A percentile compares a stretch with the other conserved stretches of the same genome.
phyloP scores from a whole-genome alignment of 176 grass and related monocot species.

The Musa schizocarpa region DNA sequence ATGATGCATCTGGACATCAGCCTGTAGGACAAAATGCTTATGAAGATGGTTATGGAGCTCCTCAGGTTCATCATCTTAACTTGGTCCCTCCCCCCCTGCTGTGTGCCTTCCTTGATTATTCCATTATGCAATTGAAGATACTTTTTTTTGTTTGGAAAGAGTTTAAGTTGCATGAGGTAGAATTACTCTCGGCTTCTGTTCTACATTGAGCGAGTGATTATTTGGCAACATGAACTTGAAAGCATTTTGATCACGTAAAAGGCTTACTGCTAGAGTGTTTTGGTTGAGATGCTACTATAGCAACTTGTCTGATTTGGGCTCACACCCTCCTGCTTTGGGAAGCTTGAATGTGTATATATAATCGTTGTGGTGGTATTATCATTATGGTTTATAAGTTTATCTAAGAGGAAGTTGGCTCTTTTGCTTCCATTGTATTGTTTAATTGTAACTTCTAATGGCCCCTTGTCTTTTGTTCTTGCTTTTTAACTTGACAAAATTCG shows the following conservation, averaged over 20 bases:
- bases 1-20: constrained; percentile 38
- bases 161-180: too few relatives aligned
- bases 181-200: too few relatives aligned
- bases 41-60: constrained; percentile 39
- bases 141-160: too few relatives aligned
- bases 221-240: not conserved
- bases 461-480: not conserved
- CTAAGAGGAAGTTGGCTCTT: too few relatives aligned
- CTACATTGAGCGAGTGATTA: not conserved
- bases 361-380: not conserved
- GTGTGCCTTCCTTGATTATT: not conserved
- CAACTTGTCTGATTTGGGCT: not conserved
- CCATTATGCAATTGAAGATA: too few relatives aligned
- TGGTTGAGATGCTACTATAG: not conserved
- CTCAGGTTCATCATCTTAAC: constrained; percentile 31
- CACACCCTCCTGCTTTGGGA: not conserved
- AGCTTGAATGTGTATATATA: not conserved
- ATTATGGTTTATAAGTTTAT: too few relatives aligned
- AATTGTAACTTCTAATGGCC: too few relatives aligned
- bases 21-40: constrained; percentile 47
- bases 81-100: not conserved
- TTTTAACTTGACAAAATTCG: not conserved
- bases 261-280: not conserved
- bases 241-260: not conserved
- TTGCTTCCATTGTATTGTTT: too few relatives aligned